These are phyloP conservation scores for Thelonectria olida DNA, from an alignment of 2,329 filamentous ascomycete species.

Conservation along the genomic window DNA sequence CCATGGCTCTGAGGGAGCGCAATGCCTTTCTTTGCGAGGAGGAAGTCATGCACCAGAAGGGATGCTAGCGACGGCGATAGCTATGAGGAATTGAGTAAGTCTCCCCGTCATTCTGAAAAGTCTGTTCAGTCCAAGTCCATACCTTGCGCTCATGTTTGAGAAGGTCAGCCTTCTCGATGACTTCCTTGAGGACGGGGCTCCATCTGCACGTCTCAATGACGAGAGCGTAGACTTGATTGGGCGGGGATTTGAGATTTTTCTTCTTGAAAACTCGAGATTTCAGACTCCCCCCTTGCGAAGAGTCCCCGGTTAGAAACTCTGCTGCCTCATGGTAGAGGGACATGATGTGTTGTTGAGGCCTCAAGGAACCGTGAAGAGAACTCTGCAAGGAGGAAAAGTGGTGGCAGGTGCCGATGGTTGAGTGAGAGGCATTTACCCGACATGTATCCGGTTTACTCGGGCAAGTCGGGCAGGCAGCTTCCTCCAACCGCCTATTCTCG, in stretches of 20 bases:
- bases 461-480: too few relatives aligned
- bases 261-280: slow-evolving; percentile 85
- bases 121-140: slow-evolving; percentile 26
- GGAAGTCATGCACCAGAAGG: slow-evolving; percentile 85
- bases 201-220: slow-evolving; percentile 90
- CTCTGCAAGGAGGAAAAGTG: slow-evolving; percentile 26
- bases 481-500: too few relatives aligned
- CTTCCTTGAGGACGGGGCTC: slow-evolving; percentile 84
- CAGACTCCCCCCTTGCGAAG: slow-evolving; percentile 74
- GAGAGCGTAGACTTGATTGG: slow-evolving; percentile 86
- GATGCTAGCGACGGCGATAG: slow-evolving; percentile 83
- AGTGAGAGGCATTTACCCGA: slow-evolving; percentile 23
- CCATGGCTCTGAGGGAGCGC: slow-evolving; percentile 83
- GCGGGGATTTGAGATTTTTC: slow-evolving; percentile 78
- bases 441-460: slow-evolving; percentile 26
- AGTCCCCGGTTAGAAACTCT: slow-evolving; percentile 71
- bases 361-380: background rate
- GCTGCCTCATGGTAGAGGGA: slow-evolving; percentile 95
- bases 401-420: slow-evolving; percentile 4
- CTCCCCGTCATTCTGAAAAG: background rate
- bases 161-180: slow-evolving; percentile 83
- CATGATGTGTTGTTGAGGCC: slow-evolving; percentile 65
- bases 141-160: slow-evolving; percentile 88
- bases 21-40: slow-evolving; percentile 84
- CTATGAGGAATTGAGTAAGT: slow-evolving; percentile 56